Evolutionary conservation across 1,284 basidiomycete species (phyloP).

Genomic region (Mycosarcoma mackinlayi): DNA sequence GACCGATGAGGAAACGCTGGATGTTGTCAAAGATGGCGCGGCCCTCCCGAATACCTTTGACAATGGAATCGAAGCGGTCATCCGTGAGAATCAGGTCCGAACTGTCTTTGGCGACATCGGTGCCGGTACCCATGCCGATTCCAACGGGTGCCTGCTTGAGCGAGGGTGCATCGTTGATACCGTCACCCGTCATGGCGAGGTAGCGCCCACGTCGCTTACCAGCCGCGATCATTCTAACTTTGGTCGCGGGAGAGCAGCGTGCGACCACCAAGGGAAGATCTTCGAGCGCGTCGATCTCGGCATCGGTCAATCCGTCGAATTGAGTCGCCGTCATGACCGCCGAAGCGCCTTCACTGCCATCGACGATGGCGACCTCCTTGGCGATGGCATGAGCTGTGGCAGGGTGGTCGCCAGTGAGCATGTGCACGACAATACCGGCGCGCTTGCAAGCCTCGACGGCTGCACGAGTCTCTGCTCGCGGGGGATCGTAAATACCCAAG

Average conservation of each 20-base stretch:
- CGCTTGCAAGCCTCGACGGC: constrained; percentile 58
- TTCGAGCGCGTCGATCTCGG: constrained; percentile 52
- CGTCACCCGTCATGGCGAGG: constrained; percentile 68
- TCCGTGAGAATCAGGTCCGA: constrained; percentile 66
- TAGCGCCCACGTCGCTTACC: constrained; percentile 51
- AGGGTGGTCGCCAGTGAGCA: constrained; percentile 63
- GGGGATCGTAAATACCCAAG: constrained; percentile 63
- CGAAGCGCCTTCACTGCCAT: constrained; percentile 45
- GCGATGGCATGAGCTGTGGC: constrained; percentile 61
- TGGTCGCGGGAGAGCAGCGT: constrained; percentile 62
- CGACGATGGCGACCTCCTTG: constrained; percentile 55
- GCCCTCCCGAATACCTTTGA: constrained; percentile 59
- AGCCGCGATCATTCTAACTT: constrained; percentile 62
- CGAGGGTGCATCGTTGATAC: constrained; percentile 75
- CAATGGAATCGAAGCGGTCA: constrained; percentile 61
- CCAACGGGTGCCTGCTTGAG: constrained; percentile 71
- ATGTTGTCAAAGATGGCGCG: constrained; percentile 65
- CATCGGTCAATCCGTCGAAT: constrained; percentile 58
- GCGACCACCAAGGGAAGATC: constrained; percentile 58
- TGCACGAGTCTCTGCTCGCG: constrained; percentile 58
- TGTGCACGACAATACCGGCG: constrained; percentile 61
- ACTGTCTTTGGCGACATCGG: constrained; percentile 76
- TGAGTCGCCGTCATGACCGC: constrained; percentile 58
- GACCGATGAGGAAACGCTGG: constrained; percentile 60
- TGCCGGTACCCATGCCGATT: constrained; percentile 80